Base-by-base conservation (phyloP, 257 asterid species). In the Craterostigma plantagineum region DNA sequence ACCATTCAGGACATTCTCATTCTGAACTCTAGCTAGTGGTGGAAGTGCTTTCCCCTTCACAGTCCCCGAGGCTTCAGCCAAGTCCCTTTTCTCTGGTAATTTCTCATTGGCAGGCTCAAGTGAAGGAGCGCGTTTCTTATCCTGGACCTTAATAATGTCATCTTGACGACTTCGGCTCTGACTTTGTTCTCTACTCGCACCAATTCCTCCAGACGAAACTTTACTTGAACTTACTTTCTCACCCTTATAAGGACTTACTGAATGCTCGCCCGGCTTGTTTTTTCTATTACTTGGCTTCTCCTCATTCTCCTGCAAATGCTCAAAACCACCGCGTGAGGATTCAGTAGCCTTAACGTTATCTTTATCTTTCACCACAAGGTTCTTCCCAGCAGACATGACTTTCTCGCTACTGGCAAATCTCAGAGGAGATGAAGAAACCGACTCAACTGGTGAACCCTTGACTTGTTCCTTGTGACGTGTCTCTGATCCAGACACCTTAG, bases 401-500 rank as follows among this genome's bases (percentile, higher is more conserved):
- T 67, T 74, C 52, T 72, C 86, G 33, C 49, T 54, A 43, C 45
- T 61, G 13, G 69, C 40, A 47, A 56, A 48, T 61, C 79, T 71
- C 54, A 71, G 60, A 63, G 99, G 99, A 55, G 99, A 91, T 34
- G 96, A 91, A 51, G 99, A 84, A 49, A 84, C 96, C 33, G 99
- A 91, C 60, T 77, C 99, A 35, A 80, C 94, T 0, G 96, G 99
- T 40, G 96, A 91, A 56, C 75, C 90, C 61, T 75, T 90, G 61
- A 60, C 63, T 61, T 73, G 90, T 59, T 76, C 72, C 50, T 68
- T 53, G 57, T 63, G 75, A 65, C 71, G 71, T 64, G 51, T 77
- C 54, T 52, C 79, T 11, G 99, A 90, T 30, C 96, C 92, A 55
- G 96, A 80, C 50, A 91, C 82, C 63, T 80, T 91, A 52, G 99